Evolutionary conservation across 2,329 filamentous ascomycete species (phyloP).

Genomic region (Calonectria henricotiae): DNA sequence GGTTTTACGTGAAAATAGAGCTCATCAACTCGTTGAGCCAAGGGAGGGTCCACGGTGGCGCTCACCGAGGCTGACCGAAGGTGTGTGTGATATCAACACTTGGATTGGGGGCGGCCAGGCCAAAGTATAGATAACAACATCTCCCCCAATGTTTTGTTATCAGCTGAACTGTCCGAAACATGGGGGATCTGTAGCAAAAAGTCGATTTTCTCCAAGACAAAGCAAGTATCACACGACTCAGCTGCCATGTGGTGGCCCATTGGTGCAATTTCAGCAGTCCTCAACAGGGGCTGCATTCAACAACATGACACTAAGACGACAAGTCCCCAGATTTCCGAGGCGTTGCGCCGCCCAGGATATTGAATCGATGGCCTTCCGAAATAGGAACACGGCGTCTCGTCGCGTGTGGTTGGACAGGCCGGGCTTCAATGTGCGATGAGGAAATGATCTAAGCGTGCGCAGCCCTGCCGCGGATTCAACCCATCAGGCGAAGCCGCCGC

Average conservation of each 20-base stretch:
- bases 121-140: slow-evolving; percentile 19
- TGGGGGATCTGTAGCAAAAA: slow-evolving; percentile 18
- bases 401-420: slow-evolving; percentile 37
- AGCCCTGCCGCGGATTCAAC: slow-evolving; percentile 35
- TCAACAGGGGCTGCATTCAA: slow-evolving; percentile 28
- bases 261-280: slow-evolving; percentile 41
- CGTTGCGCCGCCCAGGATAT: slow-evolving; percentile 32
- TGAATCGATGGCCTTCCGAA: slow-evolving; percentile 31
- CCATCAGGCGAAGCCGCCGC: slow-evolving; percentile 35
- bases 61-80: slow-evolving; percentile 31
- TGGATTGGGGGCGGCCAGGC: slow-evolving; percentile 13
- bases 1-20: slow-evolving; percentile 25
- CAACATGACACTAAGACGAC: slow-evolving; percentile 31
- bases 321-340: slow-evolving; percentile 40
- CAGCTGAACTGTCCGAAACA: slow-evolving; percentile 7
- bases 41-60: slow-evolving; percentile 3
- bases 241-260: slow-evolving; percentile 7
- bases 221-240: slow-evolving; percentile 30
- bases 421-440: slow-evolving; percentile 49
- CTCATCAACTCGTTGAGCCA: slow-evolving; percentile 21
- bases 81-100: slow-evolving; percentile 36
- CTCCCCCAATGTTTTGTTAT: slow-evolving; percentile 16
- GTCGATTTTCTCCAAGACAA: slow-evolving; percentile 2
- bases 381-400: slow-evolving; percentile 21
- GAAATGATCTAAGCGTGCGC: slow-evolving; percentile 29